Conservation (phyloP, 345 rosid species). For the Acer campestre region DNA sequence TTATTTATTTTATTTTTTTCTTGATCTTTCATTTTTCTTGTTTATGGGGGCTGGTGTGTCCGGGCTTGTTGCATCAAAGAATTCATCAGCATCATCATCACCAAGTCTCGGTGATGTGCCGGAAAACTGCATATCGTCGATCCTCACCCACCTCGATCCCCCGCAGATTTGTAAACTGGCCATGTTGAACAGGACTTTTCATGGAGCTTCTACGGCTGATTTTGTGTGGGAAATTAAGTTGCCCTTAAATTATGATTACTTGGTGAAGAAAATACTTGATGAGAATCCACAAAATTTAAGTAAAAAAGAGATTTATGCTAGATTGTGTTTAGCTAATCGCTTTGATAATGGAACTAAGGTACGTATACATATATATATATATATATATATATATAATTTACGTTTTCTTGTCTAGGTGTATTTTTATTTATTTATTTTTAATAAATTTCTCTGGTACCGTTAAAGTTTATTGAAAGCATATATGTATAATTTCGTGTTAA, state of each 20-base stretch:
- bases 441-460: neutral
- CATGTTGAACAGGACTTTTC: slow-evolving; percentile 55
- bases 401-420: neutral
- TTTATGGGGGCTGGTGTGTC: slow-evolving; percentile 73
- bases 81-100: neutral
- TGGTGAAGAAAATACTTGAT: slow-evolving; percentile 50
- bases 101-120: slow-evolving; percentile 66
- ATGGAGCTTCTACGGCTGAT: slow-evolving; percentile 68
- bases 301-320: slow-evolving; percentile 69
- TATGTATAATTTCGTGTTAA: neutral
- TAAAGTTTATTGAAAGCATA: neutral
- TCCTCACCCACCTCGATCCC: slow-evolving; percentile 71
- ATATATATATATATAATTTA: too few species aligned
- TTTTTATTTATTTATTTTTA: too few species aligned
- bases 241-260: slow-evolving; percentile 69
- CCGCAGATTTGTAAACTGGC: slow-evolving; percentile 83
- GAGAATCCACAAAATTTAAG: slow-evolving; percentile 27
- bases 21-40: slow-evolving; percentile 7
- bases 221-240: slow-evolving; percentile 84
- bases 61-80: slow-evolving; percentile 25
- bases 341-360: slow-evolving; percentile 82
- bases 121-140: slow-evolving; percentile 65
- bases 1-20: neutral
- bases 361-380: too few species aligned
- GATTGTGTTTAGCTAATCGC: slow-evolving; percentile 55